Base-by-base conservation (phyloP, 2,329 filamentous ascomycete species). In the Penicillium rolfsii region DNA sequence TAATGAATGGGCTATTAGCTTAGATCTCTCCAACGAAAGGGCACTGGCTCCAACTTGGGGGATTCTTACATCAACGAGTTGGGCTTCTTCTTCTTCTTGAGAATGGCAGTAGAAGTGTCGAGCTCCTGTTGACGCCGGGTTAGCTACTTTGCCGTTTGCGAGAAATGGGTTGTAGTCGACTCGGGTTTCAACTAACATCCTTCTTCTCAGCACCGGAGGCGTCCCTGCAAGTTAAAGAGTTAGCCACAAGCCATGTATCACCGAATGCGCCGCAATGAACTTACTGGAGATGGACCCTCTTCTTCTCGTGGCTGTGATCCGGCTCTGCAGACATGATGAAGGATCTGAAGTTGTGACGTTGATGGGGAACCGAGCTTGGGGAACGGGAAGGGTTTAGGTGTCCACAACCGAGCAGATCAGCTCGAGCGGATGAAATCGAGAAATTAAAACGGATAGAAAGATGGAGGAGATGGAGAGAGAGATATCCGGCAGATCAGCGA, bases 21-120 rank as follows among this genome's bases (percentile, higher is more conserved):
- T 67, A 56, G 55, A 3, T 63, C 36, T 43, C 55, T 48, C n/a
- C 45, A 14, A 30, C 12, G 33, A 46, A 55, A 24, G 61, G 52
- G 55, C 52, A 43, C 35, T 46, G 12, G 36, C 26, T 41, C 19
- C 28, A 46, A 59, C 28, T 22, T 26, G 50, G 35, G 16, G 40
- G 1, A 26, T 48, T 79, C 89, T 79, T 85, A 96, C 93, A 99
- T 96, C 79, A 99, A 82, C 76, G 94, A 96, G 82, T 99, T 99
- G 73, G 93, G 93, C 91, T 99, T 99, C 93, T 99, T 99, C 90
- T 99, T 99, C 87, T 98, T 98, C 85, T 97, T 98, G 74, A 99
- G 87, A 73, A 99, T 99, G 70, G 95, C 95, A 49, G 95, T 99
- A 56, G 95, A 88, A 64, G 89, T 92, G 76, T 97, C 95, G 78